A percentile compares a stretch with the other conserved stretches of the same genome.
These are phyloP conservation scores for Scutellaria baicalensis DNA, from an alignment of 257 asterid species.

Conservation along the genomic window DNA sequence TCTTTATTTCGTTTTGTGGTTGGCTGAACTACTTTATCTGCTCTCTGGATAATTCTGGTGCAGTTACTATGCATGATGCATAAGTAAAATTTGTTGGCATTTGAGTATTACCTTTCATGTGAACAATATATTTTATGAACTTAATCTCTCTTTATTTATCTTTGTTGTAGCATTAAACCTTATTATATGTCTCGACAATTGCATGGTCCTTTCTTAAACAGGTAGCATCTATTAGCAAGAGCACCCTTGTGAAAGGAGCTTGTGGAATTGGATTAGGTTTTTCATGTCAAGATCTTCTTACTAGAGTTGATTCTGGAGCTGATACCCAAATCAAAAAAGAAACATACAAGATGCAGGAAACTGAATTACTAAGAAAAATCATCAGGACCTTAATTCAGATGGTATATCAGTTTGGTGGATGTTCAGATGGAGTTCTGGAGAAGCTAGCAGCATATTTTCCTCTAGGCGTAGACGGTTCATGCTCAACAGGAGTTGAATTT, in stretches of 20 bases:
- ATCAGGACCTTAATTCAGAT: constrained; percentile 52
- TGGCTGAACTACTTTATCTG: constrained; percentile 11
- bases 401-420: constrained; percentile 54
- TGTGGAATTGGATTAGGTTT: constrained; percentile 94
- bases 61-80: constrained; percentile 2
- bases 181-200: neutral
- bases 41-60: neutral
- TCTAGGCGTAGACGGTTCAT: constrained; percentile 27
- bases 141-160: neutral
- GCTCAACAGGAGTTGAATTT: constrained; percentile 26
- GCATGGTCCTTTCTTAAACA: constrained; percentile 24
- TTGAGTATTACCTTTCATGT: neutral
- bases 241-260: constrained; percentile 93
- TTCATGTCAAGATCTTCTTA: constrained; percentile 77
- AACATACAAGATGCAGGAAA: constrained; percentile 41
- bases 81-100: neutral
- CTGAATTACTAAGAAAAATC: constrained; percentile 53
- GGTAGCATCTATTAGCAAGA: constrained; percentile 76
- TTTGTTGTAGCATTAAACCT: neutral
- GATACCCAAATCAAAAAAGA: constrained; percentile 34
- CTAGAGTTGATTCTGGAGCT: constrained; percentile 47
- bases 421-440: constrained; percentile 47
- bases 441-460: constrained; percentile 48
- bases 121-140: neutral
- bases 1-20: neutral